These are phyloP conservation scores for Trypanosoma lewisi DNA, from an alignment of 208 protist species.

Conservation along the genomic window DNA sequence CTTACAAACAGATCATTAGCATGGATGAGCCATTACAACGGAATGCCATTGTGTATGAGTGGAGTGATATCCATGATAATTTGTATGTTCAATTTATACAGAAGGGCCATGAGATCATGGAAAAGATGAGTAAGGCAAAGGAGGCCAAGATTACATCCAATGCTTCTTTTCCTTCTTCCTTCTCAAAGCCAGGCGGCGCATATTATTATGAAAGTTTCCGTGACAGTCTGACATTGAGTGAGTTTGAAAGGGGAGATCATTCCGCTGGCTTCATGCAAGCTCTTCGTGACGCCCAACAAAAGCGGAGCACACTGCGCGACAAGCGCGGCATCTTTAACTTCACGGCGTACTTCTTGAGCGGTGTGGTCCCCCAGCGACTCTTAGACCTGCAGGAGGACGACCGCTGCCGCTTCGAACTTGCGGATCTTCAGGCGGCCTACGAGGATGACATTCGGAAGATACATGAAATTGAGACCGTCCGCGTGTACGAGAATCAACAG, in stretches of 20 bases:
- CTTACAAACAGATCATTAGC: constrained; percentile 20
- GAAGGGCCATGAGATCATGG: constrained; percentile 22
- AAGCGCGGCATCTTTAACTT: constrained; percentile 41
- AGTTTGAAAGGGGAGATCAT: constrained; percentile 29
- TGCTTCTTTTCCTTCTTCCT: no score
- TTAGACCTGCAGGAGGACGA: constrained; percentile 66
- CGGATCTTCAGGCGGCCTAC: constrained; percentile 46
- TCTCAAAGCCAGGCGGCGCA: no score
- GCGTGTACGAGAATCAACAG: constrained; percentile 62
- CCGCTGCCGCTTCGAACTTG: constrained; percentile 57
- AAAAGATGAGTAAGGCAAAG: background rate
- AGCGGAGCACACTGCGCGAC: constrained; percentile 16
- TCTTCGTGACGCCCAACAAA: constrained; percentile 18
- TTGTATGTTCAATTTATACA: constrained; percentile 40
- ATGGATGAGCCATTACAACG: constrained; percentile 46
- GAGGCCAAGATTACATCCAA: no score
- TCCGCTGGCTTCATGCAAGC: constrained; percentile 45
- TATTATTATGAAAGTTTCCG: background rate
- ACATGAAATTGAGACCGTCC: constrained; percentile 29
- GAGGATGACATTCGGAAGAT: constrained; percentile 34
- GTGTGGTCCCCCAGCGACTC: constrained; percentile 41
- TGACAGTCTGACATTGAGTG: constrained; percentile 15
- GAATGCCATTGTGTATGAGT: constrained; percentile 43
- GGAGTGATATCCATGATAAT: constrained; percentile 43
- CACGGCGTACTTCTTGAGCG: constrained; percentile 38